Base-by-base conservation (phyloP, 805 yeast genomes). In the Scheffersomyces stipitis region DNA sequence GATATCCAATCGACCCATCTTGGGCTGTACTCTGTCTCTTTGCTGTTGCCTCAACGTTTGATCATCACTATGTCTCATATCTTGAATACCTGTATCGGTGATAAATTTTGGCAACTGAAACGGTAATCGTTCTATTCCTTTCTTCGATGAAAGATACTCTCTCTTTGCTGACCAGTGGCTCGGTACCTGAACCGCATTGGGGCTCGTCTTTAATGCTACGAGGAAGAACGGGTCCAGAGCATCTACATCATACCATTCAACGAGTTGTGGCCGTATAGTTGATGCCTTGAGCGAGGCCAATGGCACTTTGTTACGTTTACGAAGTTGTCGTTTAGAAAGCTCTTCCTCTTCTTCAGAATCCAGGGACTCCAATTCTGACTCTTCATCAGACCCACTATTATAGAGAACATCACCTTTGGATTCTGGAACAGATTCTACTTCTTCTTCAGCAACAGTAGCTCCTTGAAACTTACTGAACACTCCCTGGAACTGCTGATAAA, bases 221-320 rank as follows among this genome's bases (percentile, higher is more conserved):
- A 80, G 68, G 15, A 89, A 54, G 32, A 66, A 61, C 2, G 99
- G 96, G 49, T 87, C 91, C 1, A 71, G 71, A 0, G 97, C 83
- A 64, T 90, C 93, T 2, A 81, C 83, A 58, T 93, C 98, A 49
- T 67, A 78, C 95, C 95, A 84, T 45, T 89, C 95, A 1, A 91
- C 82, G 3, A 81, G 54, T 39, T 86, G 87, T 0, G 98, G 97
- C 18, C 65, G 64, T 2, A 62, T 46, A 0, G 85, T 70, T 15
- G 67, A 56, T 0, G 84, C 69, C 54, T 90, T 91, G 35, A 91
- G 64, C 6, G 71, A 66, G 0, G 90, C 78, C 12, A 91, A 58
- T 1, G 93, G 75, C 0, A 87, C 75, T 47, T 82, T 81, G 34
- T 73, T 68, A 31, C 60, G 51, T 42, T 71, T 71, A 29, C 80